Percentiles rank a stretch among this genome's conserved stretches.
phyloP scores from a whole-genome alignment of 2,329 filamentous ascomycete genomes.

The Tolypocladium cylindrosporum region DNA sequence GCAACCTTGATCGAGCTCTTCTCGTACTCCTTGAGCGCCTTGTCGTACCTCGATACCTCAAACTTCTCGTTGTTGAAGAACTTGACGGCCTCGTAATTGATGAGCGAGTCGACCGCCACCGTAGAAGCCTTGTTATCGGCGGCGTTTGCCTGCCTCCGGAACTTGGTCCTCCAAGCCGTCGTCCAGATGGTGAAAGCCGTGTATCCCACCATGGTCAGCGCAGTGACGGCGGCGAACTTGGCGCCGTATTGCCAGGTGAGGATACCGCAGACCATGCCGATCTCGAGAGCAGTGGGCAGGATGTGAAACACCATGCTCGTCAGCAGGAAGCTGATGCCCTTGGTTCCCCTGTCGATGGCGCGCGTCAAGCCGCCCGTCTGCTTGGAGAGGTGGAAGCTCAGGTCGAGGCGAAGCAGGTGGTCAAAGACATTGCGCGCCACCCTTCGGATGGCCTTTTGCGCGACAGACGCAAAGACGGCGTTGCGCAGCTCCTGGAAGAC shows the following conservation, averaged over 20 bases:
- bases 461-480: constrained; percentile 91
- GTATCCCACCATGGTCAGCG: constrained; percentile 84
- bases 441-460: constrained; percentile 87
- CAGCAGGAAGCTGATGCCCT: constrained; percentile 93
- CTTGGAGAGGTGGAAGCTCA: constrained; percentile 87
- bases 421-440: constrained; percentile 90
- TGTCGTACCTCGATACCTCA: constrained; percentile 84
- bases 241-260: constrained; percentile 91
- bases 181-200: constrained; percentile 95
- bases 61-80: constrained; percentile 99
- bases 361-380: constrained; percentile 91
- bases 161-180: constrained; percentile 94
- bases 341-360: constrained; percentile 92
- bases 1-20: constrained; percentile 94
- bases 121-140: constrained; percentile 94
- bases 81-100: constrained; percentile 99
- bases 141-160: constrained; percentile 87
- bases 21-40: constrained; percentile 77
- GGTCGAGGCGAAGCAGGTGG: constrained; percentile 77
- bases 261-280: constrained; percentile 91
- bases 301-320: constrained; percentile 99
- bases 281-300: constrained; percentile 86
- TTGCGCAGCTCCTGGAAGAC: constrained; percentile 91
- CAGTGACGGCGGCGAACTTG: constrained; percentile 86
- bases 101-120: constrained; percentile 89